Conservation (phyloP, 352 stramenopile species). For the Phytophthora nicotianae region DNA sequence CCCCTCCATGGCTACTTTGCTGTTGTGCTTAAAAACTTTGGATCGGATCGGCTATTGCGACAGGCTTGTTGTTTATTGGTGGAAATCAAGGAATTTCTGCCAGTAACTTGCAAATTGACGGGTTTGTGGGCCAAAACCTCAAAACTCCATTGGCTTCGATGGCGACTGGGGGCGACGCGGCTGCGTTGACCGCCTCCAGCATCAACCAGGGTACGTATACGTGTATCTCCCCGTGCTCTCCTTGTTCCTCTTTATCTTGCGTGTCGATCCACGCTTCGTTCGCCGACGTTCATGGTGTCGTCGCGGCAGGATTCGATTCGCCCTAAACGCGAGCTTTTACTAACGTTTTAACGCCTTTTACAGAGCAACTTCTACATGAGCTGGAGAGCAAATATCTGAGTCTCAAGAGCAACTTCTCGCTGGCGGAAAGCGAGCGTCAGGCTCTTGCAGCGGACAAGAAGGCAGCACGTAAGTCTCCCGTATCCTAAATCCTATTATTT, state of each 20-base stretch:
- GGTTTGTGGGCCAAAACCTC: constrained; percentile 16
- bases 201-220: constrained; percentile 52
- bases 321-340: constrained; percentile 4
- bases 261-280: neutral
- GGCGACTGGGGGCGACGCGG: constrained; percentile 32
- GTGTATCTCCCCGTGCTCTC: neutral
- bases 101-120: neutral
- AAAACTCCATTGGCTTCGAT: constrained; percentile 22
- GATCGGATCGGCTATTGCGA: constrained; percentile 5
- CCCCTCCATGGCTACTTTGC: constrained; percentile 49
- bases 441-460: constrained; percentile 51
- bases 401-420: constrained; percentile 62
- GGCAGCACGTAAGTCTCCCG: constrained; percentile 39
- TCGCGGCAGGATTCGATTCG: neutral
- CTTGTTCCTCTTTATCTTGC: neutral
- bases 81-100: neutral
- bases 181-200: constrained; percentile 39
- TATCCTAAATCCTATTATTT: constrained; percentile 4
- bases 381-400: constrained; percentile 75
- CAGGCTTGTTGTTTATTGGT: constrained; percentile 4
- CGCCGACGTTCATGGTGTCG: neutral
- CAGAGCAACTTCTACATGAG: constrained; percentile 83
- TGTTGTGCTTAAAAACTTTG: neutral
- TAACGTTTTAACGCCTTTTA: constrained; percentile 20
- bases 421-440: constrained; percentile 65